Conservation (phyloP, 805 yeast genomes). For the Candida manassasensis region DNA sequence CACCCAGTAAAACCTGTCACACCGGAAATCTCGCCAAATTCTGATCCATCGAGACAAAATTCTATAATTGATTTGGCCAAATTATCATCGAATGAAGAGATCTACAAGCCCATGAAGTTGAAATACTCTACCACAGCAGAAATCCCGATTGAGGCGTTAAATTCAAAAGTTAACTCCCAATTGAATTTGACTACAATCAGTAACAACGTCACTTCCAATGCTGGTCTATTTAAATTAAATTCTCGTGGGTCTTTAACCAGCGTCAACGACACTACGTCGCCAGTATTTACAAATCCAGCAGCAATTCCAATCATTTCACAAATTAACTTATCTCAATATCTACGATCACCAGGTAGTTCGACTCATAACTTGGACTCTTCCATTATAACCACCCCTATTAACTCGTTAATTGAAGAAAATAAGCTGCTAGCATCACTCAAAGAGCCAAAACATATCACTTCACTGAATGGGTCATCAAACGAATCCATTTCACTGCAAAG, state of each 20-base stretch:
- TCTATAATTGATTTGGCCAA: constrained; percentile 38
- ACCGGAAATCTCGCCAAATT: constrained; percentile 40
- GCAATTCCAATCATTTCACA: constrained; percentile 31
- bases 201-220: not conserved
- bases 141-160: constrained; percentile 34
- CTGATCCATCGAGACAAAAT: constrained; percentile 38
- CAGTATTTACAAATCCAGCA: not conserved
- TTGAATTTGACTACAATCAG: constrained; percentile 18
- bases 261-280: not conserved
- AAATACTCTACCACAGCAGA: constrained; percentile 35
- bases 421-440: not conserved
- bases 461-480: constrained; percentile 3
- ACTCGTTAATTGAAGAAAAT: not conserved
- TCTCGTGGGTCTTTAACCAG: constrained; percentile 2
- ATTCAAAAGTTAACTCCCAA: constrained; percentile 39
- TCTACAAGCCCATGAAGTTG: constrained; percentile 35
- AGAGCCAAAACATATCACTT: not conserved
- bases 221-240: constrained; percentile 1
- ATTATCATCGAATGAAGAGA: constrained; percentile 29
- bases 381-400: not conserved
- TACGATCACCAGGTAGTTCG: constrained; percentile 8
- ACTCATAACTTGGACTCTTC: not conserved
- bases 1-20: constrained; percentile 33
- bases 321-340: constrained; percentile 14
- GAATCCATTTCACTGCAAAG: not conserved